Evolutionary conservation across 306 rosid genomes (phyloP).

Genomic region (Lathyrus tuberosus): DNA sequence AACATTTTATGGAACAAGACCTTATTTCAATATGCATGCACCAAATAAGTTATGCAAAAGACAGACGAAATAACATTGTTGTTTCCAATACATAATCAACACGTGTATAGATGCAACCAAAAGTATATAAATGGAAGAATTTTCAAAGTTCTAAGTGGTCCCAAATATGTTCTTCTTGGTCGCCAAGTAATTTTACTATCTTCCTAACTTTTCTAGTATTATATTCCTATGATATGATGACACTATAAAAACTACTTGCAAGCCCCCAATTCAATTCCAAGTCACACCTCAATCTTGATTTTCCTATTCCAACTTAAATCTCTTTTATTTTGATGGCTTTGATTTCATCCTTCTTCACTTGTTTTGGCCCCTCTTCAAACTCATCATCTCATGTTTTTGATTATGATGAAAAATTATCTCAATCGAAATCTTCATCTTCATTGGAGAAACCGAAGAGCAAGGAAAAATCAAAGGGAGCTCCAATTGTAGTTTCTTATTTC

Average conservation of each 20-base stretch:
- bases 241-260: no score
- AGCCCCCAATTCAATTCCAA: no score
- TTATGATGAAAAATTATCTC: neutral
- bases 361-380: conserved; percentile 13
- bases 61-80: no score
- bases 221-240: no score
- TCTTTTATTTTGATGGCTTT: conserved; percentile 3
- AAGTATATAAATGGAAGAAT: no score
- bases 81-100: no score
- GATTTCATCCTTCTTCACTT: conserved; percentile 14
- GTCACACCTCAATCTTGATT: neutral
- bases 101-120: neutral
- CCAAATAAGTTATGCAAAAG: neutral
- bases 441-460: conserved; percentile 28
- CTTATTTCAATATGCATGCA: no score
- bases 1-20: no score
- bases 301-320: no score
- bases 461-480: conserved; percentile 33
- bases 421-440: conserved; percentile 13
- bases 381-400: conserved; percentile 26
- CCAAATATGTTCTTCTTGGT: neutral
- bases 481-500: conserved; percentile 35
- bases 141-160: neutral
- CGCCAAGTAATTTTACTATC: neutral
- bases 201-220: neutral